phyloP scores from a whole-genome alignment of 176 grass and related monocot genomes.

The Otatea glauca region DNA sequence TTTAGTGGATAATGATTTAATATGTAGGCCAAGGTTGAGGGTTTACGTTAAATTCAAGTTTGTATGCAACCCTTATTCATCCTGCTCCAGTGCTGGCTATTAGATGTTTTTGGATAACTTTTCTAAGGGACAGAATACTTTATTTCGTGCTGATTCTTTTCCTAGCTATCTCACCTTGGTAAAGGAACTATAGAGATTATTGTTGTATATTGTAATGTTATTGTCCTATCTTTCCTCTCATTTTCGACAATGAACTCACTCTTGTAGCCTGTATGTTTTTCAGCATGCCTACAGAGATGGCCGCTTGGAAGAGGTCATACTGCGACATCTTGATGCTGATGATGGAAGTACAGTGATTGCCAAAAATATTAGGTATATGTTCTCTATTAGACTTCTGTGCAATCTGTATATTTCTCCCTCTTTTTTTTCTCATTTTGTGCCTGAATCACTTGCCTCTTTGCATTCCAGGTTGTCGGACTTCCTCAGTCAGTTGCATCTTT shows the following conservation, averaged over 20 bases:
- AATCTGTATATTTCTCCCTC: background rate
- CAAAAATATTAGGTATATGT: conserved; percentile 79
- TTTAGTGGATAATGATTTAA: conserved; percentile 23
- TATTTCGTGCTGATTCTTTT: background rate
- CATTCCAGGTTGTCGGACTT: conserved; percentile 77
- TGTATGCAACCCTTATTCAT: background rate
- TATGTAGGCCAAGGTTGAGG: background rate
- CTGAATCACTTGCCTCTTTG: conserved; percentile 28
- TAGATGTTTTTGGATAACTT: background rate
- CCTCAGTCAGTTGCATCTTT: conserved; percentile 68
- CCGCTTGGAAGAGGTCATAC: conserved; percentile 77
- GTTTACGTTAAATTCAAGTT: conserved; percentile 13
- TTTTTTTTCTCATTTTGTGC: background rate
- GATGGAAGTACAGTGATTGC: conserved; percentile 91
- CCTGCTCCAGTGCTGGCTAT: background rate
- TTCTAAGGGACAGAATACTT: background rate
- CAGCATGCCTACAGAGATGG: conserved; percentile 97
- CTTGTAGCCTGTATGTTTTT: conserved; percentile 35
- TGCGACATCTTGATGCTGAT: conserved; percentile 94
- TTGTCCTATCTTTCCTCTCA: background rate
- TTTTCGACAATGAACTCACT: conserved; percentile 13
- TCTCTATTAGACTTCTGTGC: conserved; percentile 15
- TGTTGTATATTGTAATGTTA: background rate
- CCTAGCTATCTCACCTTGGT: conserved; percentile 6
- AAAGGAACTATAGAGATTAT: background rate